Evolutionary conservation across 2,329 filamentous ascomycete species (phyloP).

Genomic region (Leptodontidium sp.): DNA sequence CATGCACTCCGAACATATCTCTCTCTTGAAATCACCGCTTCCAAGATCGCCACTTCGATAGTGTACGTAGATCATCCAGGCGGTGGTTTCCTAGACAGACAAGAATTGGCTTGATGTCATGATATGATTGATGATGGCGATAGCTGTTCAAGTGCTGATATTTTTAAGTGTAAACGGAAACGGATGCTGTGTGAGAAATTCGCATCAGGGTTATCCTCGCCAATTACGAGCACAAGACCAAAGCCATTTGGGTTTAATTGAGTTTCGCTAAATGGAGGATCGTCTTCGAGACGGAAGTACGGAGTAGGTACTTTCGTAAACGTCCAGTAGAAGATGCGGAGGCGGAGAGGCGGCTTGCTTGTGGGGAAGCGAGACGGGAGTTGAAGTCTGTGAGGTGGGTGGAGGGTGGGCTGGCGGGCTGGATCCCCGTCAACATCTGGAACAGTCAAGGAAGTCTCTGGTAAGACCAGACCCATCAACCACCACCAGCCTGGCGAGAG

Average conservation of each 20-base stretch:
- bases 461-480: too few relatives aligned
- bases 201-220: constrained; percentile 2
- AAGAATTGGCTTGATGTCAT: background rate
- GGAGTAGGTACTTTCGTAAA: too few relatives aligned
- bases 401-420: too few relatives aligned
- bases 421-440: too few relatives aligned
- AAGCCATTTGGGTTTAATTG: background rate
- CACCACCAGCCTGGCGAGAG: too few relatives aligned
- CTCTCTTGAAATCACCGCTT: background rate
- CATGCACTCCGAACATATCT: background rate
- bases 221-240: background rate
- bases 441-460: too few relatives aligned
- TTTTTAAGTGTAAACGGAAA: background rate
- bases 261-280: background rate
- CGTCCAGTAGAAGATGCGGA: too few relatives aligned
- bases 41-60: too few relatives aligned
- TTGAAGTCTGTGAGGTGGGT: too few relatives aligned
- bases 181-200: background rate
- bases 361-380: background rate
- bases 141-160: too few relatives aligned
- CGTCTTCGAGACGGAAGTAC: too few relatives aligned
- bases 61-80: background rate
- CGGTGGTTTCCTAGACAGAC: background rate
- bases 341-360: background rate
- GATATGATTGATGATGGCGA: background rate